Evolutionary conservation across 2,329 filamentous ascomycete species (phyloP), one percentile per base, ranked within the genome.

Genomic region (Xylaria sp.): DNA sequence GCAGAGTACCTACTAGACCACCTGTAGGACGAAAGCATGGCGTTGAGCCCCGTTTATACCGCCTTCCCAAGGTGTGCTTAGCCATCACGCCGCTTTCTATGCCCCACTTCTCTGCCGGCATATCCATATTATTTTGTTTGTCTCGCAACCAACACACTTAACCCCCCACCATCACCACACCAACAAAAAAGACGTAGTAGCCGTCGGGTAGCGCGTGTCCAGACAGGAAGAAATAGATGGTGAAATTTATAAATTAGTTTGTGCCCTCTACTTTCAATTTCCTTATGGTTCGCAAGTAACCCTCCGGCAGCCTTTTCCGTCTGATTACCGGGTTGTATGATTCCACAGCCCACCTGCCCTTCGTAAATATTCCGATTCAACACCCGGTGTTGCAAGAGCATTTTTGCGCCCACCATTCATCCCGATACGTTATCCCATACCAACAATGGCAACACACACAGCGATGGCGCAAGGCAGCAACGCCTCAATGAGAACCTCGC

Each of bases 401-500:
- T 51, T 25, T 10, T 31, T n/a, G 23, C 21, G 38, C 55, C n/a
- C 10, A 13, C 35, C 46, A 2, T 46, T 44, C 9, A 13, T 25
- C n/a, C 37, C 47, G 13, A 2, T 13, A 35, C 29, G 11, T 13
- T 10, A 44, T 10, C 31, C 19, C 33, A 33, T n/a, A 40, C 17
- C 41, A 1, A 55, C 25, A 2, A 75, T 75, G 73, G 73, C 73
- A 43, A 74, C 73, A 1, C 73, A 75, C 65, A 75, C 73, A 38
- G 69, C 73, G 40, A 74, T 75, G 73, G 71, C 72, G 17, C 73
- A 75, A 63, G 73, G 73, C 60, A 72, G 70, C 35, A 60, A 74
- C 66, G 70, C 73, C 61, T 65, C 64, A 15, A 62, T 75, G 58
- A 70, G 73, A 63, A 66, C 49, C 56, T 67, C 65, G 9, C 63